Conservation (phyloP, 164 flowering plant species). For the Liriodendron chinense region DNA sequence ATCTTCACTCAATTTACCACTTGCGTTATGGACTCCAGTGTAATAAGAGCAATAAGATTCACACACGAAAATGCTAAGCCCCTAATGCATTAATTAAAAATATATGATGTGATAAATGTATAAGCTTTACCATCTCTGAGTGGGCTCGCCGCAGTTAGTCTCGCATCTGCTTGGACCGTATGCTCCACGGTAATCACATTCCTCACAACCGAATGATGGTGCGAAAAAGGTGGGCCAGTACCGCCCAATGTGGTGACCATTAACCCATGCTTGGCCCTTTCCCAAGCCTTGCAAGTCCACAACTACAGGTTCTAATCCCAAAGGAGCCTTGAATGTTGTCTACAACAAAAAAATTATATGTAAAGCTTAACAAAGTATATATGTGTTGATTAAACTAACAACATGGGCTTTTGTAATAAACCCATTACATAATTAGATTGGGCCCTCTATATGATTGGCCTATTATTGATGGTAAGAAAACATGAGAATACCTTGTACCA, state of each 20-base stretch:
- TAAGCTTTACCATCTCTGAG: conserved; percentile 55
- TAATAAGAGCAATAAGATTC: too few relatives aligned
- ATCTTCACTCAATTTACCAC: too few relatives aligned
- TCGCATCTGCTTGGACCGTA: conserved; percentile 41
- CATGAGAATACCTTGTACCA: conserved; percentile 66
- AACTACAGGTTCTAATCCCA: conserved; percentile 61
- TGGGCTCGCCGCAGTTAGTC: conserved; percentile 50
- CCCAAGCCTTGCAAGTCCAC: conserved; percentile 70
- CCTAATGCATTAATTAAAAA: too few relatives aligned
- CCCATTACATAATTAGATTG: background rate
- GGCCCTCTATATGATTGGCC: too few relatives aligned
- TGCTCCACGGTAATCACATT: conserved; percentile 66
- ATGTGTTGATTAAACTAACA: too few relatives aligned
- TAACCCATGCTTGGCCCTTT: conserved; percentile 78
- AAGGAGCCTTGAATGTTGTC: conserved; percentile 64
- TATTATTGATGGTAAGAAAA: background rate
- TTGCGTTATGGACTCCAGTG: too few relatives aligned
- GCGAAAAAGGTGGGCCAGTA: conserved; percentile 57
- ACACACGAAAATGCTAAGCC: too few relatives aligned
- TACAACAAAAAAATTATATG: conserved; percentile 16
- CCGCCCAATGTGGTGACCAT: conserved; percentile 62
- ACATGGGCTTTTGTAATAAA: background rate
- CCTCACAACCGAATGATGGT: conserved; percentile 32
- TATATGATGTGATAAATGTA: background rate
- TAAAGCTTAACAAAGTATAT: too few relatives aligned